Base-by-base conservation (phyloP, 2,329 filamentous ascomycete species). In the Talaromyces marneffei region DNA sequence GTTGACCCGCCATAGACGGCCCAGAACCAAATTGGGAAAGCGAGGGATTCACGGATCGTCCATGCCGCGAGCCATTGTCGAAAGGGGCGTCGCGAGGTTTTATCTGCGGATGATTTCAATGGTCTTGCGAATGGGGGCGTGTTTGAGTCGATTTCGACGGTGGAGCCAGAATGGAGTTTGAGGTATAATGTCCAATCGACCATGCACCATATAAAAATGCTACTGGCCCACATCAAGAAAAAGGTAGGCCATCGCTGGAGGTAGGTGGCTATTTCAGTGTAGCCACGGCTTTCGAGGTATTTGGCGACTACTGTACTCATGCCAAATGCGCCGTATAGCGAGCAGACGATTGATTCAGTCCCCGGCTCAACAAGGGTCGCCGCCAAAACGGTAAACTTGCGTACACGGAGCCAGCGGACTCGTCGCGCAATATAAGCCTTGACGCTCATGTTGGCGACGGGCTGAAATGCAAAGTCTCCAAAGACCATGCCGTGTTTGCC, bases 351-450 rank as follows among this genome's bases (percentile, higher is more conserved):
- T 29, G 88, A 89, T 74, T 99, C 94, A 0, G 95, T 92, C 2
- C 92, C 92, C 0, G 93, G 94, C 72, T 99, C 94, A 2, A 97
- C 90, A 1, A 97, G 79, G 0, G 95, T 97, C 0, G 94, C 95
- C 0, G 89, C 80, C 1, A 91, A 83, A 14, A 99, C 94, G 0
- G 93, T 97, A 79, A 91, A 97, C 74, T 99, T 99, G 50, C 94
- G 83, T 1, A 96, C 95, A 5, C 94, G 85, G 25, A 97, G 80
- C 94, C 94, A 99, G 57, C 94, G 85, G 3, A 92, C 87, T 25
- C 94, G 84, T 12, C 94, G 87, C 4, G 87, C 89, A 50, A 90
- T 82, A 71, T 96, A 97, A 29, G 90, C 87, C 3, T 74, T 71
- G 0, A 96, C 81, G 2, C 88, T 87, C 84, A 96, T 95, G 66